Base-by-base conservation (phyloP, 2,329 filamentous ascomycete genomes). In the Fusarium nodosum region DNA sequence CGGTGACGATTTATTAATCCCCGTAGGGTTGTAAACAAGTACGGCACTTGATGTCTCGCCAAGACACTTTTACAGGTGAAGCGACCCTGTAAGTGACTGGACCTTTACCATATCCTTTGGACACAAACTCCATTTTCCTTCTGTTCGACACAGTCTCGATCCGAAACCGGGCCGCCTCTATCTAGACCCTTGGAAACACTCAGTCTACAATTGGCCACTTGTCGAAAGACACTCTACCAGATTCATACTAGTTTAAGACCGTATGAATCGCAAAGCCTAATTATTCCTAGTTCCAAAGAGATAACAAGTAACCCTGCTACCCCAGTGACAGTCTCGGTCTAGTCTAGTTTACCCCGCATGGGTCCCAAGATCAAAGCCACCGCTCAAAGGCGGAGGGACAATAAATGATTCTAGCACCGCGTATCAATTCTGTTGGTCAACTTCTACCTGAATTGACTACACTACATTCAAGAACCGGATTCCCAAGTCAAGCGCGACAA, bases 311-410 rank as follows among this genome's bases (percentile, higher is more conserved):
- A 13, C 16, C 15, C 15, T 36, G 16, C 10, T 38, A 39, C n/a
- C 36, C 36, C 36, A 39, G 36, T 39, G 36, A 39, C 36, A 39
- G 4, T 60, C 54, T 65, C 1, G 16, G 61, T 45, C 18, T 65
- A 44, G 54, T 30, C n/a, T 65, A 45, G 54, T 34, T 45, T 60
- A 65, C 62, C 62, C 60, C 60, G 62, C 61, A 60, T 66, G 47
- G 46, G 47, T 39, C 12, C 41, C 22, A 45, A 55, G 46, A 30
- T 26, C 58, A 31, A 64, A 8, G 4, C 36, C 36, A 22, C 50
- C 30, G 54, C 54, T 60, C 58, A n/a, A 39, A 22, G 15, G 20
- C 45, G 28, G 13, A 22, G 48, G 3, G 34, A 41, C 30, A 41
- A 64, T 46, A 50, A 50, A 44, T 38, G 48, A 47, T 44, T 39